A percentile compares a stretch with the other conserved stretches of the same genome.
Conservation (phyloP, 768 basidiomycete species). For the Pleurotus giganteus region DNA sequence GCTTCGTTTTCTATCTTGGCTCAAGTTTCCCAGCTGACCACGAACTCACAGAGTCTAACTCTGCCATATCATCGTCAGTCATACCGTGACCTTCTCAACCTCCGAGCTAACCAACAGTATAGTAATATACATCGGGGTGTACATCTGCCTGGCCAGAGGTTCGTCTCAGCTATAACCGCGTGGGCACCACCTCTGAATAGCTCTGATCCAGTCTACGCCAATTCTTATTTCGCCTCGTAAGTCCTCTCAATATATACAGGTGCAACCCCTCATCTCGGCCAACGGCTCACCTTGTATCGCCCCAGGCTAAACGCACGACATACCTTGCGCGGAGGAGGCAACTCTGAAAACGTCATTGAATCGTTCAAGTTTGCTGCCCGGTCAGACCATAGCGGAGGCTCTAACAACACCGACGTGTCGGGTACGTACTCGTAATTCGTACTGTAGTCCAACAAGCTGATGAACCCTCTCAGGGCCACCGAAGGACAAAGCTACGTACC, state of each 20-base stretch:
- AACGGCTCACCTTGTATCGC: not conserved
- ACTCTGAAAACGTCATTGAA: not conserved
- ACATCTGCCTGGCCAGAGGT: not conserved
- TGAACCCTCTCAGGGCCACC: not conserved
- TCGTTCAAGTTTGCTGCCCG: not conserved
- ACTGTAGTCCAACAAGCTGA: not conserved
- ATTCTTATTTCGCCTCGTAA: conserved; percentile 5
- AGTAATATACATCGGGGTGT: conserved; percentile 4
- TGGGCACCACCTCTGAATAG: not conserved
- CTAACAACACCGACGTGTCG: not conserved
- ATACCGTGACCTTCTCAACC: not conserved
- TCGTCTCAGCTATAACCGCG: not conserved
- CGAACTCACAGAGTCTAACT: not conserved
- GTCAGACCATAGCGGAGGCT: not conserved
- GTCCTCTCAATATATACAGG: not conserved
- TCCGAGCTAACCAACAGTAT: not conserved
- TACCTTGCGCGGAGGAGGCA: not conserved
- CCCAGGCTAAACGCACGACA: not conserved
- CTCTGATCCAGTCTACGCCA: conserved; percentile 1
- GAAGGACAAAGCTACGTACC: not conserved
- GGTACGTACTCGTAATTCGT: not conserved
- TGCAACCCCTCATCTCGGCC: no score
- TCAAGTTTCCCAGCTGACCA: not conserved
- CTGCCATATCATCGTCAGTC: not conserved
- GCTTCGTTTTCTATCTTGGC: not conserved